A percentile compares a stretch with the other conserved stretches of the same genome.
Conservation (phyloP, 306 rosid species). For the Cucumis cinereus region DNA sequence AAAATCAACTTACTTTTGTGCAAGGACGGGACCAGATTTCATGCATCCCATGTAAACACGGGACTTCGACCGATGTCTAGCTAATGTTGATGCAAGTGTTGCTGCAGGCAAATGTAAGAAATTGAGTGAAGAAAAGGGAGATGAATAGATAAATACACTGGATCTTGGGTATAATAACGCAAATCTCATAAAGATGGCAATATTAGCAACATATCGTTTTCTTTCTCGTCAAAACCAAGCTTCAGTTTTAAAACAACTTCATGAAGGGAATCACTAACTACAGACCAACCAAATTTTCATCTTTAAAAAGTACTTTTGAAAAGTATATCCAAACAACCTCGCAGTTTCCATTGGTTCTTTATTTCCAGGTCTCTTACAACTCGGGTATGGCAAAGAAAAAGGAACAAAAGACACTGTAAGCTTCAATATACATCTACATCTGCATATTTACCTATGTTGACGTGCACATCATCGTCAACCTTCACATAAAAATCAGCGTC, state of each 20-base stretch:
- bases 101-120: constrained; percentile 13
- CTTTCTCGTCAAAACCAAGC: background rate
- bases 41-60: constrained; percentile 50
- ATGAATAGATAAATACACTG: background rate
- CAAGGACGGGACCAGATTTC: constrained; percentile 56
- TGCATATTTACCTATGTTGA: constrained; percentile 32
- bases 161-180: background rate
- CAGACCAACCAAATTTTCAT: background rate
- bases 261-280: background rate
- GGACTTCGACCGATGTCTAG: constrained; percentile 30
- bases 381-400: background rate
- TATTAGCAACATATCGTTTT: background rate
- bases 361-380: background rate
- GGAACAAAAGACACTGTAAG: background rate
- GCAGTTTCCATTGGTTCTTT: background rate
- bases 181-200: background rate
- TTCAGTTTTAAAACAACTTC: background rate
- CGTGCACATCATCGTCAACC: constrained; percentile 55
- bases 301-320: background rate
- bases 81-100: constrained; percentile 44
- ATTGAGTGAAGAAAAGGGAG: background rate
- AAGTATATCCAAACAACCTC: background rate
- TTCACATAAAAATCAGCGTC: constrained; percentile 50
- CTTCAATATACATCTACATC: background rate
- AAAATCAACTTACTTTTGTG: constrained; percentile 31